Conservation (phyloP, 1,139 yeast genomes). For the Candida glucosophila region DNA sequence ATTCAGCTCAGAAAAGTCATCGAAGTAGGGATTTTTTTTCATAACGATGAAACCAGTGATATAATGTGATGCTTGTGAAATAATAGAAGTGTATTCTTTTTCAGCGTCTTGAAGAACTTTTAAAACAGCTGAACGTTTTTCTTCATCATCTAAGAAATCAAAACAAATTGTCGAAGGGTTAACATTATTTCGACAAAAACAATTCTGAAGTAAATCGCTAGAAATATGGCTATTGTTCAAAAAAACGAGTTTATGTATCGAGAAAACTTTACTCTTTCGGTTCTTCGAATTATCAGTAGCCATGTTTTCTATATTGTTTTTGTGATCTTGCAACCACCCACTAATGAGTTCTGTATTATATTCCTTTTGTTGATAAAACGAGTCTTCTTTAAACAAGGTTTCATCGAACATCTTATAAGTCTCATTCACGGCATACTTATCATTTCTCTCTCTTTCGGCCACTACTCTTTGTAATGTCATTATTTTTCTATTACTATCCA, state of each 20-base stretch:
- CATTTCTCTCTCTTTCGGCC: slow-evolving; percentile 56
- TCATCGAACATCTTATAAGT: slow-evolving; percentile 53
- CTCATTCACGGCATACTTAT: slow-evolving; percentile 65
- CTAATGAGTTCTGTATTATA: slow-evolving; percentile 30
- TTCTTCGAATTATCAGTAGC: slow-evolving; percentile 7
- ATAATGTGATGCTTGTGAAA: slow-evolving; percentile 13
- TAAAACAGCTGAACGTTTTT: slow-evolving; percentile 12
- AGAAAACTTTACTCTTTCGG: slow-evolving; percentile 40
- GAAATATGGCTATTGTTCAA: slow-evolving; percentile 67
- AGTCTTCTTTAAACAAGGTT: slow-evolving; percentile 29
- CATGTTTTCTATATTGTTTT: slow-evolving; percentile 12
- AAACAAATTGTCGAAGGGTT: slow-evolving; percentile 35
- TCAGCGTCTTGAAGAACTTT: slow-evolving; percentile 45
- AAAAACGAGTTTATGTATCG: slow-evolving; percentile 66
- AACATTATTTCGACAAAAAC: slow-evolving; percentile 38
- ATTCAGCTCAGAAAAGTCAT: slow-evolving; percentile 23
- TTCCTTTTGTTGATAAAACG: slow-evolving; percentile 6
- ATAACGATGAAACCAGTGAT: slow-evolving; percentile 60
- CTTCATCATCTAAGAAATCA: slow-evolving; percentile 18
- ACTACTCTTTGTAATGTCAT: slow-evolving; percentile 73
- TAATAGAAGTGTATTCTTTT: slow-evolving; percentile 19
- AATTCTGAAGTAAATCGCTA: slow-evolving; percentile 64
- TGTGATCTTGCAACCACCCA: slow-evolving; percentile 42
- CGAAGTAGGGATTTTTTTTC: slow-evolving; percentile 46
- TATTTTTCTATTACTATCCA: slow-evolving; percentile 63